These are phyloP conservation scores for Schizosaccharomyces versatilis DNA, from an alignment of 1,139 yeast genomes.

Conservation along the genomic window DNA sequence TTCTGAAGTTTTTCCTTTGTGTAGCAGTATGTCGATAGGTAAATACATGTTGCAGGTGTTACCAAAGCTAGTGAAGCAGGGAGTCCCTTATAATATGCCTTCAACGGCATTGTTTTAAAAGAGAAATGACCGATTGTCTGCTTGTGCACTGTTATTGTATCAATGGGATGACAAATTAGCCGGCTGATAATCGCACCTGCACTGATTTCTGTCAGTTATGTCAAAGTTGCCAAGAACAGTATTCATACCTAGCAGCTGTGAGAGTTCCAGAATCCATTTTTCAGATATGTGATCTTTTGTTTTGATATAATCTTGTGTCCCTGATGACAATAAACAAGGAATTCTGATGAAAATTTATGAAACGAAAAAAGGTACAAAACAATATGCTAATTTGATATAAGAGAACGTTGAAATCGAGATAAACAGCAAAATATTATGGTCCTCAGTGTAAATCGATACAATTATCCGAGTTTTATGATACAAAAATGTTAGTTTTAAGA, in stretches of 20 bases:
- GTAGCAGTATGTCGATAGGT: slow-evolving; percentile 24
- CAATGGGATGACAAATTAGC: background rate
- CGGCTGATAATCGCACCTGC: background rate
- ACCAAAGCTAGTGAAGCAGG: slow-evolving; percentile 22
- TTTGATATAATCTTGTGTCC: background rate
- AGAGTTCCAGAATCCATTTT: background rate
- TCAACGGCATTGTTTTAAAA: slow-evolving; percentile 16
- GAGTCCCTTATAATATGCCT: slow-evolving; percentile 23
- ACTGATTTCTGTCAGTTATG: background rate
- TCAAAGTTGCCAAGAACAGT: background rate
- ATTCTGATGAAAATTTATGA: background rate
- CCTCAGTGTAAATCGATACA: too few relatives aligned
- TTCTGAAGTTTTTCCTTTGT: slow-evolving; percentile 21
- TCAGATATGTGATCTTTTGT: background rate
- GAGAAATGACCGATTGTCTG: slow-evolving; percentile 1
- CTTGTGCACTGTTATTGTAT: slow-evolving; percentile 1
- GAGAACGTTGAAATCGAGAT: too few relatives aligned
- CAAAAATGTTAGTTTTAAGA: too few relatives aligned
- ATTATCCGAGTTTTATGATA: too few relatives aligned
- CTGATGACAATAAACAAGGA: background rate
- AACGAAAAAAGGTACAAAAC: too few relatives aligned
- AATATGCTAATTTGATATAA: too few relatives aligned
- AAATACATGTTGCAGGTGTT: slow-evolving; percentile 25
- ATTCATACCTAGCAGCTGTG: background rate
- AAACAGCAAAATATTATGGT: too few relatives aligned